Evolutionary conservation across 257 asterid species (phyloP).

Genomic region (Coffea canephora): DNA sequence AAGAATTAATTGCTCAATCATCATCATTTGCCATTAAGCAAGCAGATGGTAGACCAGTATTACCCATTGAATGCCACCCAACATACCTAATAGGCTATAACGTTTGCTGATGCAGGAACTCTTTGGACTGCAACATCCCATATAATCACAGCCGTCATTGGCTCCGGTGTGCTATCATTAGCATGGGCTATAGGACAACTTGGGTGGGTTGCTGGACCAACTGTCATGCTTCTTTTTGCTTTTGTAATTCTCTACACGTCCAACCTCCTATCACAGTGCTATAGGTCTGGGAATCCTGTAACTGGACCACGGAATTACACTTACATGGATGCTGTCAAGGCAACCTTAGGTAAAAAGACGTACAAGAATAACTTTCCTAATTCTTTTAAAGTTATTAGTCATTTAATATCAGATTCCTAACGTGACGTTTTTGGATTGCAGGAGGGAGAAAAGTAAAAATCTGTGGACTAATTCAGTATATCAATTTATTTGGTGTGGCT

Average conservation of each 20-base stretch:
- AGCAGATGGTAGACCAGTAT: background rate
- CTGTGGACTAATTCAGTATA: slow-evolving; percentile 41
- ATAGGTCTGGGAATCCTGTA: slow-evolving; percentile 38
- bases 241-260: slow-evolving; percentile 37
- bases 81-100: background rate
- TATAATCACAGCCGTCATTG: slow-evolving; percentile 23
- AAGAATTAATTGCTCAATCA: background rate
- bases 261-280: slow-evolving; percentile 35
- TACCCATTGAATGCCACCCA: background rate
- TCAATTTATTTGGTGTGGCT: slow-evolving; percentile 48
- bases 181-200: slow-evolving; percentile 52
- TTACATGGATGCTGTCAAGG: slow-evolving; percentile 48
- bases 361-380: background rate
- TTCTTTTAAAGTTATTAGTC: background rate
- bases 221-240: slow-evolving; percentile 33
- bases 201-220: slow-evolving; percentile 46
- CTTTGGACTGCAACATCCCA: slow-evolving; percentile 33
- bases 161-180: slow-evolving; percentile 38
- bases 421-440: background rate
- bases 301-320: slow-evolving; percentile 40
- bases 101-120: slow-evolving; percentile 28
- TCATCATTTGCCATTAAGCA: background rate
- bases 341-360: slow-evolving; percentile 39
- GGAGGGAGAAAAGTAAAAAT: slow-evolving; percentile 15
- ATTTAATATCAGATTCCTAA: background rate